Base-by-base conservation (phyloP, 2,329 filamentous ascomycete genomes). In the Aschersonia sp. region DNA sequence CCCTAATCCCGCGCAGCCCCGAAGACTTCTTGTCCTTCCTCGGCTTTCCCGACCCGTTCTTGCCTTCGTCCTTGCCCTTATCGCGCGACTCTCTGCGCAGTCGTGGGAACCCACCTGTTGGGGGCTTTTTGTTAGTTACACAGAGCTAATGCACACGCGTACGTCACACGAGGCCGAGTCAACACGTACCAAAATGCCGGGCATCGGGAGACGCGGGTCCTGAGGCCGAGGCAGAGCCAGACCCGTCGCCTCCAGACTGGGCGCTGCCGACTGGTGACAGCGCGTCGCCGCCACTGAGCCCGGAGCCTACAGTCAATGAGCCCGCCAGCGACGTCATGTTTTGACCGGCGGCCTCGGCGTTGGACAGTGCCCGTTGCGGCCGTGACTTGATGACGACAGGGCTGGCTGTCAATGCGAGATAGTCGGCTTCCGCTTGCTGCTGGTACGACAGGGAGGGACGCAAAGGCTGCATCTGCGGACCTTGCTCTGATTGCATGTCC, bases 41-140 rank as follows among this genome's bases (percentile, higher is more conserved):
- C 14, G 56, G 49, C 47, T 58, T 58, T 44, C 52, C 47, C 14
- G 51, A 47, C 8, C 1, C 59, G 54, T 45, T 32, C 48, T 56
- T 68, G 63, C 48, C 54, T 9, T 72, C 70, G 5, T 71, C 68
- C 40, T 63, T 63, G 43, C 62, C 63, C 52, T 70, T 71, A 35
- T 73, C 70, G 51, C 74, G 75, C 8, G 56, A 57, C 31, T 76
- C 71, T 53, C 75, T 71, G 4, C 68, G 68, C 1, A 67, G 58
- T 32, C 66, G 74, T 52, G 73, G 71, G 7, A 71, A 62, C 29
- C 71, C 69, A 14, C 71, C 72, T 70, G 48, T 22, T 22, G 22
- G 22, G 22, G 22, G 22, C 22, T 22, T 22, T 22, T 22, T 22
- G 22, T 22, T 22, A 22, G 22, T 22, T 22, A 22, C 22, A 22